A percentile compares a stretch with the other conserved stretches of the same genome.
Evolutionary conservation across 1,284 basidiomycete species (phyloP).

Genomic region (Puccinia coronata): DNA sequence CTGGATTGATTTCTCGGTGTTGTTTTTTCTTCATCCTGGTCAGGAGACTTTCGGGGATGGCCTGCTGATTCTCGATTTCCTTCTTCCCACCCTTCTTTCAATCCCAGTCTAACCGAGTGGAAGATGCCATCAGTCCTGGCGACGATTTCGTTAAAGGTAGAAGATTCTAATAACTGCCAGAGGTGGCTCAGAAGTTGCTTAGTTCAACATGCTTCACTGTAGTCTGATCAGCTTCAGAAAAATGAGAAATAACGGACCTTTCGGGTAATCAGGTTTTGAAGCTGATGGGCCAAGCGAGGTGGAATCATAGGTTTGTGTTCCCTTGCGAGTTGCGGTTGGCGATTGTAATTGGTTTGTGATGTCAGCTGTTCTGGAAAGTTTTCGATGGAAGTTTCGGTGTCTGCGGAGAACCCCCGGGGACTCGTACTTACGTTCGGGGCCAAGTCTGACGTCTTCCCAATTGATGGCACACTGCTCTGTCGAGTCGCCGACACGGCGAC

Average conservation of each 20-base stretch:
- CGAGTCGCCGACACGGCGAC: too few species aligned
- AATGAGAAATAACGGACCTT: not conserved
- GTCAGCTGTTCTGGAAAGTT: not conserved
- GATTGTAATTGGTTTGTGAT: not conserved
- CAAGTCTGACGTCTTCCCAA: too few species aligned
- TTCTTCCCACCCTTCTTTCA: conserved; percentile 32
- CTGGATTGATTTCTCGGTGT: not conserved
- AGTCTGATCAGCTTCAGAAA: not conserved
- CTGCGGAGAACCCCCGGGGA: too few species aligned
- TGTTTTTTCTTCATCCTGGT: not conserved
- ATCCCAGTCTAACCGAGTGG: conserved; percentile 21
- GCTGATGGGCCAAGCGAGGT: conserved; percentile 6
- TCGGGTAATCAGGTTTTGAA: conserved; percentile 25
- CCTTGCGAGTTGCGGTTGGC: not conserved
- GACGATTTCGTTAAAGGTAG: conserved; percentile 25
- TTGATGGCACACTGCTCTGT: too few species aligned
- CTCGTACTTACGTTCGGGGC: too few species aligned
- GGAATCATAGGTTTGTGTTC: conserved; percentile 1
- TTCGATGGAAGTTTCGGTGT: too few species aligned
- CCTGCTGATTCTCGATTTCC: not conserved
- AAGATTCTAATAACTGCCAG: conserved; percentile 29
- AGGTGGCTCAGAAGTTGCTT: not conserved
- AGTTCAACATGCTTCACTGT: not conserved
- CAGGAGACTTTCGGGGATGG: not conserved
- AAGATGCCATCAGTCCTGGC: conserved; percentile 13